Evolutionary conservation across 2,329 filamentous ascomycete species (phyloP), one percentile per base, ranked within the genome.

Genomic region (Tolypocladium paradoxum): DNA sequence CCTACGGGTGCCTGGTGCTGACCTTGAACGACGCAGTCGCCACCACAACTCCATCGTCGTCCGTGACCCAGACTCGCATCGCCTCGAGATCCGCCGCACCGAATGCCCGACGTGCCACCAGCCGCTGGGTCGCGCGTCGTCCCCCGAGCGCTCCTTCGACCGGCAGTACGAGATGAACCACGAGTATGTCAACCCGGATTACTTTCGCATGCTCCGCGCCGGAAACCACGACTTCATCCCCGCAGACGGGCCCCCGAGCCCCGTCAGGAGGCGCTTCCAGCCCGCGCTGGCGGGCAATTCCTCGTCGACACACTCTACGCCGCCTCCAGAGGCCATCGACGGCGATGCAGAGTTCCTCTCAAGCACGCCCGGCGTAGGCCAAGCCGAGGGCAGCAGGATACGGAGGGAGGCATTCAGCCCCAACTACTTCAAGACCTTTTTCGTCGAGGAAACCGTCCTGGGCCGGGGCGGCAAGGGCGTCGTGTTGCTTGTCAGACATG

Each of bases 381-480:
- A 58, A 63, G 55, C 55, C 6, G 76, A 70, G 67, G 79, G 66
- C 14, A 83, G 87, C 56, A 85, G 87, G 31, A 99, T 99, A 52
- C 88, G 88, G 34, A 82, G 84, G 53, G 83, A 88, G 31, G 90
- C 93, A 0, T 96, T 99, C 63, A 95, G 87, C 61, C 91, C 87
- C 7, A 85, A 91, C 60, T 99, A 97, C 65, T 97, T 97, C 72
- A 83, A 87, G 62, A 86, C 83, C 16, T 97, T 96, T 70, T 99
- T 99, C 63, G 84, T 90, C 4, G 91, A 95, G 62, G 89, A 97
- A 69, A 78, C 81, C 6, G 85, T 92, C 62, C 76, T 99, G 0
- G 93, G 93, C 0, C 82, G 87, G 63, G 93, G 95, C 24, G 93
- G 95, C 3, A 96, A 96, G 65, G 93, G 93, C 0, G 90, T 99